Evolutionary conservation across 306 rosid species (phyloP), one percentile per base, ranked within the genome.

Genomic region (Begonia fuchsioides): DNA sequence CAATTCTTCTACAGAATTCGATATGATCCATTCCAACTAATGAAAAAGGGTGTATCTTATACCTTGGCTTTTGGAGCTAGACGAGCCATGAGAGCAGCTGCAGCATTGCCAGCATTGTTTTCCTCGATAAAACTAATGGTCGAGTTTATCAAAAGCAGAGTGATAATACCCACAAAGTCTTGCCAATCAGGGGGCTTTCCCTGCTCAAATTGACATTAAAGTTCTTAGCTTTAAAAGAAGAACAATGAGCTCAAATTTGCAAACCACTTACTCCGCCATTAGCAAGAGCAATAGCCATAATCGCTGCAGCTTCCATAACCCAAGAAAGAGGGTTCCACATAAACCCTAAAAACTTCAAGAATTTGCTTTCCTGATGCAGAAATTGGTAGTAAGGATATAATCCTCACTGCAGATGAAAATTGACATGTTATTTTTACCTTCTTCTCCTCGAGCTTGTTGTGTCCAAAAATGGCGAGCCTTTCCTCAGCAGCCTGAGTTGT

Each of bases 251-350:
- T 32, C 12, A 13, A 48, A 61, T 26, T 26, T 48, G 47, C 43
- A 11, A 13, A 62, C 13, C 5, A 71, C 77, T 76, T 50, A 90
- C 97, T 72, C 97, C 97, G 60, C 97, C 97, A 79, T 90, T 90
- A 3, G 97, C 97, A 44, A 90, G 95, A 0, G 97, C 97, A 76
- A 90, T 90, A 9, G 97, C 95, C 97, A 90, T 90, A 17, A 90
- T 90, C 52, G 97, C 97, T 58, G 97, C 95, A 39, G 95, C 95
- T 61, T 90, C 97, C 97, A 90, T 90, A 43, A 90, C 97, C 97
- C 97, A 90, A 48, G 97, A 84, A 17, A 90, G 82, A 64, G 97
- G 97, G 56, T 90, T 90, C 97, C 97, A 90, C 97, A 90, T 90
- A 64, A 90, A 90, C 14, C 97, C 97, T 81, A 90, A 75, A 40